Conservation (phyloP, 148 eudicot species). For the Suaeda aralocaspica region DNA sequence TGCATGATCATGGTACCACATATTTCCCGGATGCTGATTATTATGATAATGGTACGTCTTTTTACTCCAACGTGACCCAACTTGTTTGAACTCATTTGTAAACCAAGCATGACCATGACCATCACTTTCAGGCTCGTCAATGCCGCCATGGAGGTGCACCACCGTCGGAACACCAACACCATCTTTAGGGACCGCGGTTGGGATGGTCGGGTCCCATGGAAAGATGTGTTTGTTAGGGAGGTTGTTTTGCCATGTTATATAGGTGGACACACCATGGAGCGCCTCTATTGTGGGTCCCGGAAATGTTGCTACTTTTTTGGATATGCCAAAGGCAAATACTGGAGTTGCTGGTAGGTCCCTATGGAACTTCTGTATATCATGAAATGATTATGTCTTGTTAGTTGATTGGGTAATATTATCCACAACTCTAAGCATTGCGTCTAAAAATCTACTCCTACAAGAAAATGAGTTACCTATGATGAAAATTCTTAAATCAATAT, state of each 20-base stretch:
- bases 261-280: conserved; percentile 50
- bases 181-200: conserved; percentile 53
- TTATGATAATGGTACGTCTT: conserved; percentile 54
- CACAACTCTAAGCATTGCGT: too few relatives aligned
- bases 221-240: conserved; percentile 77
- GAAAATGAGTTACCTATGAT: too few relatives aligned
- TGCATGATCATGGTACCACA: conserved; percentile 94
- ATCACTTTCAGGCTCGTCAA: conserved; percentile 64
- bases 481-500: too few relatives aligned
- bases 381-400: neutral
- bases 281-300: conserved; percentile 91
- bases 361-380: conserved; percentile 59
- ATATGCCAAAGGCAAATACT: conserved; percentile 74
- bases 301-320: conserved; percentile 43
- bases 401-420: too few relatives aligned
- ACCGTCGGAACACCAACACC: conserved; percentile 65
- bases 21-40: conserved; percentile 64
- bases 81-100: conserved; percentile 44
- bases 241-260: conserved; percentile 61
- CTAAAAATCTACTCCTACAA: too few relatives aligned
- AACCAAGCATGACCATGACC: conserved; percentile 74
- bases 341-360: conserved; percentile 64
- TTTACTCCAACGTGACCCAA: conserved; percentile 57
- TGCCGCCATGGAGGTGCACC: conserved; percentile 83
- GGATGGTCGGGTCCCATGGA: conserved; percentile 84